Conservation (phyloP, 129 eudicot genomes). For the sunflower (Helianthus annuus) region DNA sequence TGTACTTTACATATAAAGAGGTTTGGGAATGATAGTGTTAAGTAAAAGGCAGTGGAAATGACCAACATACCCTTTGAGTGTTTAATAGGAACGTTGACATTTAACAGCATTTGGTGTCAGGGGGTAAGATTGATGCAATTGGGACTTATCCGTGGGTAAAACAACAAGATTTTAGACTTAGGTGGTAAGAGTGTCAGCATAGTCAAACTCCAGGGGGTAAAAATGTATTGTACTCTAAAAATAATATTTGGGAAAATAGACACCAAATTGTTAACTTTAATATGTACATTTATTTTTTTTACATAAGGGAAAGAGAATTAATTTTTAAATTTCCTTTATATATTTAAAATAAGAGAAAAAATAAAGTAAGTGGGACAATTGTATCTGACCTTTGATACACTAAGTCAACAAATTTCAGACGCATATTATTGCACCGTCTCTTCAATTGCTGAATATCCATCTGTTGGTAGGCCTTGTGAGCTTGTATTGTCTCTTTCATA, state of each 20-base stretch:
- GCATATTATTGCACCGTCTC: slow-evolving; percentile 32
- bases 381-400: slow-evolving; percentile 9
- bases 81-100: too few relatives aligned
- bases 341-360: neutral
- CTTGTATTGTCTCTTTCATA: slow-evolving; percentile 21
- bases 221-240: too few relatives aligned
- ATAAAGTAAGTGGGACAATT: neutral
- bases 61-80: too few relatives aligned
- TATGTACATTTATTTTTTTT: neutral
- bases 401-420: slow-evolving; percentile 23
- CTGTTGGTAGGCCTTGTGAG: slow-evolving; percentile 21
- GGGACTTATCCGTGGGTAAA: too few relatives aligned
- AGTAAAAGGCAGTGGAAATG: too few relatives aligned
- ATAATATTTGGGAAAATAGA: neutral
- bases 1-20: too few relatives aligned
- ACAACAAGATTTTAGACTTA: too few relatives aligned
- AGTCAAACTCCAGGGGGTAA: too few relatives aligned
- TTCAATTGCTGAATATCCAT: neutral
- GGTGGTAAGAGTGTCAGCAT: too few relatives aligned
- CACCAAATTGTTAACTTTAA: neutral
- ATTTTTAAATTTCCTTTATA: neutral
- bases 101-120: too few relatives aligned
- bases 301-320: neutral
- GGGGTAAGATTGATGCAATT: too few relatives aligned
- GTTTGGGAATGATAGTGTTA: too few relatives aligned